Percentiles rank a stretch among this genome's conserved stretches.
Conservation (phyloP, 2,329 filamentous ascomycete species). For the Bipolaris sorokiniana region DNA sequence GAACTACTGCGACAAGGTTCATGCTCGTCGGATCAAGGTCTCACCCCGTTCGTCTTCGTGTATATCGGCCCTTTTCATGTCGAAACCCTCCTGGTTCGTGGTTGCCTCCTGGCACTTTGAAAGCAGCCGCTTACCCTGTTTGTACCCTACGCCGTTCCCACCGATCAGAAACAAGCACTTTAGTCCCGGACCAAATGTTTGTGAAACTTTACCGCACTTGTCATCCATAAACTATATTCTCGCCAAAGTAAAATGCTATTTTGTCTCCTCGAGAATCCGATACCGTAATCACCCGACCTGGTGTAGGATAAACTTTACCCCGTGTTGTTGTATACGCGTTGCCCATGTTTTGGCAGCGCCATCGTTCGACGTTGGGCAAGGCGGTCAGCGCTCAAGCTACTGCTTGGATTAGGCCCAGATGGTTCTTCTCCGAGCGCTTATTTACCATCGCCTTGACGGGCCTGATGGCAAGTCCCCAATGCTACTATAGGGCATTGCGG, state of each 20-base stretch:
- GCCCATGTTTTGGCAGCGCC: not conserved
- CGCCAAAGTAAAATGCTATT: not conserved
- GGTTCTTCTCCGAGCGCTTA: slow-evolving; percentile 1
- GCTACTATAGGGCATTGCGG: not conserved
- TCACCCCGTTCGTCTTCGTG: slow-evolving; percentile 7
- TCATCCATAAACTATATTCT: slow-evolving; percentile 11
- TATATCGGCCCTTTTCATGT: slow-evolving; percentile 12
- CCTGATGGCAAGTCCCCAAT: slow-evolving; percentile 2
- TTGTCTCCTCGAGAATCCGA: not conserved
- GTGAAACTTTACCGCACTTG: slow-evolving; percentile 1
- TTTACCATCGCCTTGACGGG: not conserved
- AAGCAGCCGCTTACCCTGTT: slow-evolving; percentile 12
- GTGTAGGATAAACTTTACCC: not conserved
- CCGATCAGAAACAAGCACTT: not conserved
- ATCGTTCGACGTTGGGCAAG: not conserved
- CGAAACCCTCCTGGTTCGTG: slow-evolving; percentile 10
- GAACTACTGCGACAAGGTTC: slow-evolving; percentile 4
- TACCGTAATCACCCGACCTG: not conserved
- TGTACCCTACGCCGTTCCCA: slow-evolving; percentile 12
- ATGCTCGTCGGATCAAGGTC: slow-evolving; percentile 3
- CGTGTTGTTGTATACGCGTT: not conserved
- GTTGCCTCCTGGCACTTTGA: not conserved
- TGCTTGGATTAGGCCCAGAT: not conserved
- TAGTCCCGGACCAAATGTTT: slow-evolving; percentile 5
- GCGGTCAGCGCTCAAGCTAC: not conserved